Evolutionary conservation across 129 eudicot species (phyloP), one percentile per base, ranked within the genome.

Genomic region (Calendula officinalis): DNA sequence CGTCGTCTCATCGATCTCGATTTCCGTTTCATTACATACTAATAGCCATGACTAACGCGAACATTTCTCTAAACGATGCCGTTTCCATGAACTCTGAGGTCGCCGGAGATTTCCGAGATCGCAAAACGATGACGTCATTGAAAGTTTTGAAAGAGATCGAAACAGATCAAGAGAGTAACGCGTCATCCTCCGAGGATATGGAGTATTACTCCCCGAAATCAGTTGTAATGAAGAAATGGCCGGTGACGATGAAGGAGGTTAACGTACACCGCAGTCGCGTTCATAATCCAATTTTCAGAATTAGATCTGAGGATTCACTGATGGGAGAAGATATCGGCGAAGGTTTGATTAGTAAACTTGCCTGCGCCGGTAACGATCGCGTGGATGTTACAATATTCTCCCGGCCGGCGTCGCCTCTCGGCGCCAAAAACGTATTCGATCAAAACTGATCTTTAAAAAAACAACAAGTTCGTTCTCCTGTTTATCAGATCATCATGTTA

Each of bases 321-420:
- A 56, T 87, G 12, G 87, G 84, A 11, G 84, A 78, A 16, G 83
- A 78, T 54, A 47, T 66, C 10, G 51, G 56, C 13, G 75, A 67
- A 17, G 67, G 70, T 64, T 71, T 61, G 32, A 56, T 46, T 15
- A 4, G 65, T 60, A 55, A 56, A 34, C 22, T 53, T 22, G 71
- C 36, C 13, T 22, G 13, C 9, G 22, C 35, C 30, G 37, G 41
- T 60, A 37, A 45, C 38, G 53, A 44, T 64, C 53, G 68, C 10
- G 53, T 60, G 5, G 64, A 67, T 27, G 66, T 55, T 34, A 52
- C 49, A 44, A 15, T 76, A 15, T 51, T 75, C 8, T n/a, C 67
- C 5, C 49, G 82, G 66, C 86, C 90, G 40, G 75, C 84, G 37
- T 86, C 95, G 22, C 90, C 87, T 44, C 95, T 86, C 40, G 46